A percentile compares a stretch with the other conserved stretches of the same genome.
Evolutionary conservation across 345 rosid species (phyloP).

Genomic region (Orychophragmus violaceus): DNA sequence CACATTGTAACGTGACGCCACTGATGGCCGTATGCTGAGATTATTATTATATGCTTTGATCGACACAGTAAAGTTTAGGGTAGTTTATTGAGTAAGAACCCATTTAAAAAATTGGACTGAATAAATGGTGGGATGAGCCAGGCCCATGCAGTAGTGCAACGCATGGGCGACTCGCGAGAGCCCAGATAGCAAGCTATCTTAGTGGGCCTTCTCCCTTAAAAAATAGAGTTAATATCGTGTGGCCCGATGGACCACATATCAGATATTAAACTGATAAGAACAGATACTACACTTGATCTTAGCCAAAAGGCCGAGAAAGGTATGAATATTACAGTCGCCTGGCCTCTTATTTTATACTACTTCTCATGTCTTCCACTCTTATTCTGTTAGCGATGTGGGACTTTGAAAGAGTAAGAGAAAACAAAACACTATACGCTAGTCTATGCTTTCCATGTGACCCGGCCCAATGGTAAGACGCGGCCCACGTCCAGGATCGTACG

Average conservation of each 20-base stretch:
- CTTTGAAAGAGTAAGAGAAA: too few relatives aligned
- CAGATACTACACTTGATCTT: constrained; percentile 65
- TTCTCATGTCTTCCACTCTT: too few relatives aligned
- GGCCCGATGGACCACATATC: constrained; percentile 37
- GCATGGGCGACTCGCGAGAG: background rate
- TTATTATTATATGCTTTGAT: too few relatives aligned
- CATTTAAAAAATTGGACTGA: background rate
- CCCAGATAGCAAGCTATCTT: constrained; percentile 26
- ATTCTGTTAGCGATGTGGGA: too few relatives aligned
- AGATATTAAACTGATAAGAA: constrained; percentile 66
- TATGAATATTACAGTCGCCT: too few relatives aligned
- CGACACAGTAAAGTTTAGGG: too few relatives aligned
- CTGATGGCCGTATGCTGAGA: too few relatives aligned
- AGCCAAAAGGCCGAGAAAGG: constrained; percentile 75
- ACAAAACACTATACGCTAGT: too few relatives aligned
- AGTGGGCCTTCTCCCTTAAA: background rate
- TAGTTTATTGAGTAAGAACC: too few relatives aligned
- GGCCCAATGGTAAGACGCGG: background rate
- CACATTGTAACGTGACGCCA: too few relatives aligned
- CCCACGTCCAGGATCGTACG: background rate
- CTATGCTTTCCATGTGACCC: background rate
- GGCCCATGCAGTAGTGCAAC: constrained; percentile 23
- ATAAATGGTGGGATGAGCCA: background rate
- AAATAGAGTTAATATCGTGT: constrained; percentile 31
- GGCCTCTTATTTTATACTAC: too few relatives aligned